phyloP scores from a whole-genome alignment of 73 alveolate species.

The Paramecium biaurelia region DNA sequence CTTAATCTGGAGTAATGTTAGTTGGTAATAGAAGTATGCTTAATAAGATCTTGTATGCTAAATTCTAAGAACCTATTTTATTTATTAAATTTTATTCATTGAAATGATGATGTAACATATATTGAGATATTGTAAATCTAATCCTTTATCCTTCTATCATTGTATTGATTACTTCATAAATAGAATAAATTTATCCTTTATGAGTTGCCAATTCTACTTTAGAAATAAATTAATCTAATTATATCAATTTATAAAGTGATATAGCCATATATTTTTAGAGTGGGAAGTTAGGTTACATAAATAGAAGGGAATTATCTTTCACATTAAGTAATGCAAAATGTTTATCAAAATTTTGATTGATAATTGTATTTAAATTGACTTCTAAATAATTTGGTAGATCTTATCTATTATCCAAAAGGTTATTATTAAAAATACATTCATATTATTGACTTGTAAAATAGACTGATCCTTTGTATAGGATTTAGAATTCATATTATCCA shows the following conservation, averaged over 20 bases:
- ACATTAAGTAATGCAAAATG: not conserved
- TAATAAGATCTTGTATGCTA: not conserved
- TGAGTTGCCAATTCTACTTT: not conserved
- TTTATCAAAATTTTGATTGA: not conserved
- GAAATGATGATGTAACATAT: not conserved
- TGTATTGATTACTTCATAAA: not conserved
- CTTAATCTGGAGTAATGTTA: not conserved
- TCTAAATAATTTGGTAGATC: not conserved
- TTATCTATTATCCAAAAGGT: not conserved
- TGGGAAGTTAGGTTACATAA: constrained; percentile 35
- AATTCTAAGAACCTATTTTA: not conserved
- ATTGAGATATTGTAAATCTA: not conserved
- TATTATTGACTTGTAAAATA: not conserved
- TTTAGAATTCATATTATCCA: not conserved
- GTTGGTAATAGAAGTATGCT: not conserved
- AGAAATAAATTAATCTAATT: not conserved
- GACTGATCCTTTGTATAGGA: not conserved
- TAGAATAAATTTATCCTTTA: not conserved
- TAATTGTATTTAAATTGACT: not conserved
- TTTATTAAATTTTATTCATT: not conserved
- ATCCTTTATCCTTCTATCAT: not conserved
- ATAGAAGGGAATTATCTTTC: not conserved
- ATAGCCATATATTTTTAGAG: constrained; percentile 19
- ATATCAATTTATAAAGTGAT: not conserved
- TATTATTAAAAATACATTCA: not conserved